phyloP scores from a whole-genome alignment of 441 rosid species.

The Syzygium syzygioides region DNA sequence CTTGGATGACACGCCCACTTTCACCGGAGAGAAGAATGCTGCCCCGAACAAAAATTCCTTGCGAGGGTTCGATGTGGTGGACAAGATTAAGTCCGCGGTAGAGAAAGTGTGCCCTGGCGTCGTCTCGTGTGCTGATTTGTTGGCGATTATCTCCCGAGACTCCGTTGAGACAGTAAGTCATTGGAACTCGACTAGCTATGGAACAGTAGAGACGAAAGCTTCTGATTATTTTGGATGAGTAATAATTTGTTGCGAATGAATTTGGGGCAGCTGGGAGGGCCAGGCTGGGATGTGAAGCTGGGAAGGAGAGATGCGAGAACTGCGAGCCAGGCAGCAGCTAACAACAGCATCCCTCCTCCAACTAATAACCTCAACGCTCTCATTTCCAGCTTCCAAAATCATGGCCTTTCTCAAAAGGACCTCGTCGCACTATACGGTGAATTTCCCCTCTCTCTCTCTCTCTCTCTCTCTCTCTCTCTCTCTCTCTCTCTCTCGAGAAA shows the following conservation, averaged over 20 bases:
- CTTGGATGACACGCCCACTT: neutral
- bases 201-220: neutral
- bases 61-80: neutral
- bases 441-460: neutral
- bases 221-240: neutral
- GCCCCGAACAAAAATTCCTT: neutral
- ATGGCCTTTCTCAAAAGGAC: conserved; percentile 45
- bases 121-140: neutral
- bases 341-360: neutral
- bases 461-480: neutral
- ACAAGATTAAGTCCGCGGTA: neutral
- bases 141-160: neutral
- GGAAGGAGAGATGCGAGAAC: neutral
- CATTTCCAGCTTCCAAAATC: neutral
- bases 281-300: neutral
- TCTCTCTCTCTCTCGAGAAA: neutral
- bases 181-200: neutral
- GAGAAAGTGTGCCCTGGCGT: neutral
- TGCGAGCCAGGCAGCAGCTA: neutral
- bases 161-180: neutral
- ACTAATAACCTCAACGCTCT: neutral
- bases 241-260: neutral
- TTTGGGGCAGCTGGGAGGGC: neutral
- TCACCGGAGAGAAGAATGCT: neutral
- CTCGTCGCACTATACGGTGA: conserved; percentile 60